phyloP scores from a whole-genome alignment of 371 early-diverging fungal species.

The Modicella reniformis region DNA sequence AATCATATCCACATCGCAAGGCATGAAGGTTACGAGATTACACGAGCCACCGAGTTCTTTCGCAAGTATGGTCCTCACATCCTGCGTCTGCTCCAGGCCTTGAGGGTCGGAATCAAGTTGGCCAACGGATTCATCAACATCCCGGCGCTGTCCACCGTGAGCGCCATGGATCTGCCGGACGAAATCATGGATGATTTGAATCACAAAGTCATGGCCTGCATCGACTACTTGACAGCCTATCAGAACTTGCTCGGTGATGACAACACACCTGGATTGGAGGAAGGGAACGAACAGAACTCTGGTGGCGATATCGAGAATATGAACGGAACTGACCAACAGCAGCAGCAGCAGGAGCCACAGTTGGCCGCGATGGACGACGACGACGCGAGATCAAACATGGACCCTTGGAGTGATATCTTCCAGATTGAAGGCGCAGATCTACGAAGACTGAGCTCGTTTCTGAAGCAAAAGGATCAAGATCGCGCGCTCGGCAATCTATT shows the following conservation, averaged over 20 bases:
- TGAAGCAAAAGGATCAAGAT: conserved; percentile 38
- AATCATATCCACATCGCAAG: conserved; percentile 51
- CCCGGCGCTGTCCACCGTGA: conserved; percentile 28
- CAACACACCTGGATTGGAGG: conserved; percentile 12
- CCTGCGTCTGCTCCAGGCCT: conserved; percentile 29
- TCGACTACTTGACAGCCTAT: conserved; percentile 26
- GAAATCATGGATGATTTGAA: conserved; percentile 24
- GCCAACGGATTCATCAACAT: conserved; percentile 32
- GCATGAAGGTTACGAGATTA: conserved; percentile 51
- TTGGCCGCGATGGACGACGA: neutral
- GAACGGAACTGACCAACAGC: conserved; percentile 8
- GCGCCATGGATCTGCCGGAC: conserved; percentile 31
- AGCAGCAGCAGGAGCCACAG: too few species aligned
- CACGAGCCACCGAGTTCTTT: conserved; percentile 45
- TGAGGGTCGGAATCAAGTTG: conserved; percentile 30
- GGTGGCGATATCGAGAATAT: neutral
- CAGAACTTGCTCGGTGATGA: conserved; percentile 18
- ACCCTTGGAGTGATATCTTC: conserved; percentile 4
- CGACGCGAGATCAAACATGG: neutral
- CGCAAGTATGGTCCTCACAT: conserved; percentile 43
- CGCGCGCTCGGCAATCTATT: conserved; percentile 43
- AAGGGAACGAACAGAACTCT: too few species aligned
- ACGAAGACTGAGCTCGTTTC: conserved; percentile 31
- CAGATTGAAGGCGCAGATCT: conserved; percentile 50
- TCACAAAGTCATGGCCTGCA: conserved; percentile 20